A percentile compares a stretch with the other conserved stretches of the same genome.
Evolutionary conservation across 2,329 filamentous ascomycete genomes (phyloP).

Genomic region (Fusarium verticillioides): DNA sequence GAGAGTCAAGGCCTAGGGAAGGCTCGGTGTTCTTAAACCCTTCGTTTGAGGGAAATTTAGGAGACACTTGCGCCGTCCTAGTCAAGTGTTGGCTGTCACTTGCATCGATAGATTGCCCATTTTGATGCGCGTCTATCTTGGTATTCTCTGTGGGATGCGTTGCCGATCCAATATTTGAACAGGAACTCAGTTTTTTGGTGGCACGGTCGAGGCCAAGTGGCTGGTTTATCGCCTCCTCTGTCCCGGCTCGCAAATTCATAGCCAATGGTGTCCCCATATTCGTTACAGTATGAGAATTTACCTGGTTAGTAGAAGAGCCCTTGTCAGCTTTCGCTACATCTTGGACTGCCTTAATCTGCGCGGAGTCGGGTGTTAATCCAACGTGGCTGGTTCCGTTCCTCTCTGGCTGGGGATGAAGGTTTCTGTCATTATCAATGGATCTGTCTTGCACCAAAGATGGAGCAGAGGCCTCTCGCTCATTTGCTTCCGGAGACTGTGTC

Average conservation of each 20-base stretch:
- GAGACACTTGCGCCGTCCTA: not conserved
- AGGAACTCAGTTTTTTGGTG: not conserved
- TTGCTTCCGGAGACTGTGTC: not conserved
- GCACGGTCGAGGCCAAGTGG: not conserved
- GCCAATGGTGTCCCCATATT: not conserved
- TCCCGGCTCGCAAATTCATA: not conserved
- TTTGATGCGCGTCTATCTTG: conserved; percentile 2
- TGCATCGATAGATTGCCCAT: not conserved
- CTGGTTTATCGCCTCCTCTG: not conserved
- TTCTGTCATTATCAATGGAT: not conserved
- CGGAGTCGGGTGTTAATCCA: not conserved
- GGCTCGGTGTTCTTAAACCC: not conserved
- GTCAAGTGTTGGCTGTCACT: not conserved
- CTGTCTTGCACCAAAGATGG: not conserved
- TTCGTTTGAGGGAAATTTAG: not conserved
- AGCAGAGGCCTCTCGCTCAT: not conserved
- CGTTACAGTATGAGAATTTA: not conserved
- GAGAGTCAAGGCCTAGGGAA: not conserved
- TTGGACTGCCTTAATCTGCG: not conserved
- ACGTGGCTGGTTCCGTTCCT: not conserved
- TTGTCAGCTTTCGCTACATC: not conserved
- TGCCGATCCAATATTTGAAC: conserved; percentile 4
- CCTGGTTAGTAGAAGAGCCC: not conserved
- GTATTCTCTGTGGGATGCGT: not conserved
- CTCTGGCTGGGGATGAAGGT: not conserved